phyloP scores from a whole-genome alignment of 345 rosid genomes.

The Euphorbia peplus region DNA sequence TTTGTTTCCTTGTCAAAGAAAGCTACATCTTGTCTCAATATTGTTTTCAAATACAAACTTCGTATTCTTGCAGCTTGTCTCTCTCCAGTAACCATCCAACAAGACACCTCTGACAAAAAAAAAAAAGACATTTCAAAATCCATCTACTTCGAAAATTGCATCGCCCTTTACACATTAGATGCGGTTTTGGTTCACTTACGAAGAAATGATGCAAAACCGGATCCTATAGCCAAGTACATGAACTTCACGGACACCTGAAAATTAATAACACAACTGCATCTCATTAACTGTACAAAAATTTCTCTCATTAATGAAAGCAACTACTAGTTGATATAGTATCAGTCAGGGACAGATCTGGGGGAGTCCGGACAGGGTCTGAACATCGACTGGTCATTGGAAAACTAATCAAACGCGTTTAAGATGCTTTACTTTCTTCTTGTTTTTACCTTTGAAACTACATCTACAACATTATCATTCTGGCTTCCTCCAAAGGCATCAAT shows the following conservation, averaged over 20 bases:
- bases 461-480: slow-evolving; percentile 41
- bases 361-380: no score
- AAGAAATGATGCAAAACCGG: slow-evolving; percentile 59
- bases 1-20: slow-evolving; percentile 81
- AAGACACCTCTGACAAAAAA: slow-evolving; percentile 60
- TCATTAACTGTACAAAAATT: no score
- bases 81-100: slow-evolving; percentile 92
- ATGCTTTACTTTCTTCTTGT: no score
- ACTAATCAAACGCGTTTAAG: no score
- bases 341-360: no score
- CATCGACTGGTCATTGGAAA: no score
- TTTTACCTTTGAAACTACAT: slow-evolving; percentile 55
- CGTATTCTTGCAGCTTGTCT: slow-evolving; percentile 79
- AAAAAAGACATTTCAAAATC: slow-evolving; percentile 7
- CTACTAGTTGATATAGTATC: no score
- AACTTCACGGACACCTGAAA: slow-evolving; percentile 68
- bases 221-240: slow-evolving; percentile 70
- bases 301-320: no score
- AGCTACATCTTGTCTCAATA: slow-evolving; percentile 73
- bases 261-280: background rate
- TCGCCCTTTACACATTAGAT: background rate
- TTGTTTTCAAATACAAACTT: slow-evolving; percentile 61
- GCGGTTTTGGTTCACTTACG: slow-evolving; percentile 47
- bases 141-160: background rate
- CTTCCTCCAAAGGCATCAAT: slow-evolving; percentile 61